Percentiles rank a stretch among this genome's conserved stretches.
These are phyloP conservation scores for Remersonia thermophila DNA, from an alignment of 2,329 filamentous ascomycete genomes.

Conservation along the genomic window DNA sequence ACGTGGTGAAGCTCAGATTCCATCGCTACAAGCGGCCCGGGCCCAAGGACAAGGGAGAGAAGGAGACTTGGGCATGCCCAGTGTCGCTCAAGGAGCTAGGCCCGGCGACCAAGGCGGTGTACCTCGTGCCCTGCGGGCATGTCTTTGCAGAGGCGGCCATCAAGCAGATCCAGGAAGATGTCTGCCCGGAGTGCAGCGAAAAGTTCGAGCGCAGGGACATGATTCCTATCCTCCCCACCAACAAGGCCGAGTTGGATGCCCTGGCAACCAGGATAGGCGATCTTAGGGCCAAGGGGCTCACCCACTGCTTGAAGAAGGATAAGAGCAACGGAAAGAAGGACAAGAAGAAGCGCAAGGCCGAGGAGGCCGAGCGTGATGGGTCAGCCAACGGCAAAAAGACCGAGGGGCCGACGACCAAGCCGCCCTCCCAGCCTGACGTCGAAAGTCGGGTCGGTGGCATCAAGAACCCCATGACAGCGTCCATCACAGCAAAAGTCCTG, in stretches of 20 bases:
- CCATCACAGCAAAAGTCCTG: slow-evolving; percentile 72
- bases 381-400: slow-evolving; percentile 23
- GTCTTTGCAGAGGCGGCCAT: slow-evolving; percentile 82
- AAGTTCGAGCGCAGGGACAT: slow-evolving; percentile 60
- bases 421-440: slow-evolving; percentile 15
- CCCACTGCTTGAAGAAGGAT: slow-evolving; percentile 82
- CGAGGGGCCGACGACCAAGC: slow-evolving; percentile 18
- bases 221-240: slow-evolving; percentile 66
- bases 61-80: slow-evolving; percentile 66
- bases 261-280: slow-evolving; percentile 54
- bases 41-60: slow-evolving; percentile 26
- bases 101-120: slow-evolving; percentile 66
- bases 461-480: slow-evolving; percentile 78
- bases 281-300: slow-evolving; percentile 59
- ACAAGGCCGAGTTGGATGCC: slow-evolving; percentile 56
- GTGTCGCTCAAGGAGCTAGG: slow-evolving; percentile 80
- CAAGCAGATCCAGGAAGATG: slow-evolving; percentile 57
- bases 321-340: slow-evolving; percentile 56
- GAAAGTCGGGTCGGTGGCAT: slow-evolving; percentile 47
- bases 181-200: slow-evolving; percentile 62
- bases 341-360: slow-evolving; percentile 64
- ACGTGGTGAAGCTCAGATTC: slow-evolving; percentile 80
- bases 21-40: slow-evolving; percentile 28
- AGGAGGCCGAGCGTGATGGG: slow-evolving; percentile 29
- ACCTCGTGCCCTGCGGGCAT: slow-evolving; percentile 89